phyloP scores from a whole-genome alignment of 495 filamentous ascomycete genomes.

The Penicillium riverlandense region DNA sequence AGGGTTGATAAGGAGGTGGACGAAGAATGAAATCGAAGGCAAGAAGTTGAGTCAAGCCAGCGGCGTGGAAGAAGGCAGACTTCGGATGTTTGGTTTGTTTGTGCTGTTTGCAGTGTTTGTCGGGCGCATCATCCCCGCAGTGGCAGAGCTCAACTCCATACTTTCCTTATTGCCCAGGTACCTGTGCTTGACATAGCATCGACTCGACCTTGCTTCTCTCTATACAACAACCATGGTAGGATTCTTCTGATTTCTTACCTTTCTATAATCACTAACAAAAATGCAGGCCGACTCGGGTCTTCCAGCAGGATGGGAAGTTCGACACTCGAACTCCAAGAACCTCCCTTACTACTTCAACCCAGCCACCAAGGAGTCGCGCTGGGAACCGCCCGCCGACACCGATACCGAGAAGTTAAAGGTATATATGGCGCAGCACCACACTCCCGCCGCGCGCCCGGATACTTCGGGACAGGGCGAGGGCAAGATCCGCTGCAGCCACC shows the following conservation, averaged over 20 bases:
- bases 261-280: neutral
- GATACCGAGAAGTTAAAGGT: slow-evolving; percentile 84
- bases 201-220: neutral
- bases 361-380: slow-evolving; percentile 72
- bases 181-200: too few species aligned
- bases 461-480: slow-evolving; percentile 50
- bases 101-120: slow-evolving; percentile 12
- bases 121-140: slow-evolving; percentile 11
- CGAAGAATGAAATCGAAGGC: too few species aligned
- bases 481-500: slow-evolving; percentile 86
- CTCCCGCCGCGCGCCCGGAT: slow-evolving; percentile 43
- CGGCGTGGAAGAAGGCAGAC: too few species aligned
- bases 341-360: slow-evolving; percentile 97
- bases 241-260: neutral
- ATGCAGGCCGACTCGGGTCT: slow-evolving; percentile 67
- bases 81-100: too few species aligned
- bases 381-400: slow-evolving; percentile 84
- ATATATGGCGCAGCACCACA: slow-evolving; percentile 85
- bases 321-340: slow-evolving; percentile 93
- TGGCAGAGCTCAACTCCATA: neutral
- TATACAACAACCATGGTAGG: neutral
- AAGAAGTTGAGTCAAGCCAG: too few species aligned
- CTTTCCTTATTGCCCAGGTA: too few species aligned
- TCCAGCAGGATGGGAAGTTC: slow-evolving; percentile 84
- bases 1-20: neutral